Conservation (phyloP, 1,284 basidiomycete species). For the Ustilago loliicola region DNA sequence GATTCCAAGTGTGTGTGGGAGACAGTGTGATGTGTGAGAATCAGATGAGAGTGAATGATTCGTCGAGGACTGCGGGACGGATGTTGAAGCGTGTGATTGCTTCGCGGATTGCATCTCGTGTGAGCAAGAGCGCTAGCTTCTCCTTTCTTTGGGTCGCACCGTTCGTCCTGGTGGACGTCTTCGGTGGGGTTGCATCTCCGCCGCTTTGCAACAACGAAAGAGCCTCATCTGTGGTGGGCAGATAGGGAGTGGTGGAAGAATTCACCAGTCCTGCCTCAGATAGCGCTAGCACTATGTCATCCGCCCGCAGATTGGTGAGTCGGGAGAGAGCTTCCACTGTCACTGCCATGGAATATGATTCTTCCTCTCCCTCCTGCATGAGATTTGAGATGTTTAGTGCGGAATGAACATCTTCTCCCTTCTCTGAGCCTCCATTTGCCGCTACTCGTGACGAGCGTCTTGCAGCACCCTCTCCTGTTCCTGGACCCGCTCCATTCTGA, state of each 20-base stretch:
- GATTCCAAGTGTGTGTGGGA: not conserved
- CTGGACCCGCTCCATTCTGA: constrained; percentile 1
- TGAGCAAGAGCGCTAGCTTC: constrained; percentile 41
- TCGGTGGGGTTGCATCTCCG: not conserved
- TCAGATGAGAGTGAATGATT: constrained; percentile 48
- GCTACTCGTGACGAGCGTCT: constrained; percentile 24
- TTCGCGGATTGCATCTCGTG: constrained; percentile 37
- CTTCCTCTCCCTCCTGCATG: constrained; percentile 6
- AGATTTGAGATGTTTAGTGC: constrained; percentile 24
- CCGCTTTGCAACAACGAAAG: not conserved
- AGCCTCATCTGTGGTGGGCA: constrained; percentile 17
- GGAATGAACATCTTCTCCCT: constrained; percentile 20
- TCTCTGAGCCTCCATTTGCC: not conserved
- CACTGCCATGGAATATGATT: constrained; percentile 41
- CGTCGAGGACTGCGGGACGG: constrained; percentile 57
- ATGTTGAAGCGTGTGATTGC: constrained; percentile 45
- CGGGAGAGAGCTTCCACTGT: constrained; percentile 76
- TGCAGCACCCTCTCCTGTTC: constrained; percentile 11
- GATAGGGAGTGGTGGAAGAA: constrained; percentile 60
- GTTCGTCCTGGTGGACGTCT: not conserved
- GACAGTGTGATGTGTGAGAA: not conserved
- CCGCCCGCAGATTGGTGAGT: constrained; percentile 83
- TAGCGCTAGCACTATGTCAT: constrained; percentile 88
- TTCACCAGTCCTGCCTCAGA: constrained; percentile 85
- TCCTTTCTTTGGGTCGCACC: not conserved